Evolutionary conservation across 2,329 filamentous ascomycete genomes (phyloP).

Genomic region (Pseudogymnoascus sp.): DNA sequence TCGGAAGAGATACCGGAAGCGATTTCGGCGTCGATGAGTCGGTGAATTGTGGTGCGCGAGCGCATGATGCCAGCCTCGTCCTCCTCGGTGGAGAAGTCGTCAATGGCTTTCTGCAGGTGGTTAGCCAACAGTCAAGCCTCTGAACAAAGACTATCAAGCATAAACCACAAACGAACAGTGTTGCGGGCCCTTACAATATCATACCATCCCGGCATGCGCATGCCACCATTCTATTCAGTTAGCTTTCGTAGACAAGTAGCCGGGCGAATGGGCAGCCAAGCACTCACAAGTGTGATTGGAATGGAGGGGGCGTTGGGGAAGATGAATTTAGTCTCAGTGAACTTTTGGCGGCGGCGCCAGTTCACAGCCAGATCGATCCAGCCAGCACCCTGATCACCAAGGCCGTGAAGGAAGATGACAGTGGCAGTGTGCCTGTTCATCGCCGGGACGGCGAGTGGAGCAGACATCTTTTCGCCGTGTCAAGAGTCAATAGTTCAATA

Average conservation of each 20-base stretch:
- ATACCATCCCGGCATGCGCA: slow-evolving; percentile 83
- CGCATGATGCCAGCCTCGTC: slow-evolving; percentile 69
- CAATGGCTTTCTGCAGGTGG: slow-evolving; percentile 37
- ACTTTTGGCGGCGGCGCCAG: slow-evolving; percentile 71
- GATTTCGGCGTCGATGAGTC: slow-evolving; percentile 73
- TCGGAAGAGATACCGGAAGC: slow-evolving; percentile 72
- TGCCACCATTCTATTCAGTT: slow-evolving; percentile 58
- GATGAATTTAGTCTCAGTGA: slow-evolving; percentile 88
- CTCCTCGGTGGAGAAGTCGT: slow-evolving; percentile 43
- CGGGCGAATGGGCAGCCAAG: slow-evolving; percentile 1
- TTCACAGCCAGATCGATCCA: slow-evolving; percentile 82
- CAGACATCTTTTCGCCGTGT: slow-evolving; percentile 23
- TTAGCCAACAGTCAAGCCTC: slow-evolving; percentile 3
- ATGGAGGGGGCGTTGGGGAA: slow-evolving; percentile 86
- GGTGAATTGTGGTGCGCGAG: slow-evolving; percentile 70
- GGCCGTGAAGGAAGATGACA: slow-evolving; percentile 87
- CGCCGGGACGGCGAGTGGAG: slow-evolving; percentile 64
- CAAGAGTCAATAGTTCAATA: neutral
- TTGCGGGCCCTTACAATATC: slow-evolving; percentile 55
- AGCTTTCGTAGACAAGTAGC: neutral
- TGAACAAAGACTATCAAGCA: slow-evolving; percentile 18
- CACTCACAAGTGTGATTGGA: slow-evolving; percentile 71
- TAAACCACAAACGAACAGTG: slow-evolving; percentile 21
- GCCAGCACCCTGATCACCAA: slow-evolving; percentile 76
- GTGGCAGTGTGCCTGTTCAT: slow-evolving; percentile 83